Evolutionary conservation across 306 rosid genomes (phyloP), one percentile per base, ranked within the genome.

Genomic region (Notholithocarpus densiflorus): DNA sequence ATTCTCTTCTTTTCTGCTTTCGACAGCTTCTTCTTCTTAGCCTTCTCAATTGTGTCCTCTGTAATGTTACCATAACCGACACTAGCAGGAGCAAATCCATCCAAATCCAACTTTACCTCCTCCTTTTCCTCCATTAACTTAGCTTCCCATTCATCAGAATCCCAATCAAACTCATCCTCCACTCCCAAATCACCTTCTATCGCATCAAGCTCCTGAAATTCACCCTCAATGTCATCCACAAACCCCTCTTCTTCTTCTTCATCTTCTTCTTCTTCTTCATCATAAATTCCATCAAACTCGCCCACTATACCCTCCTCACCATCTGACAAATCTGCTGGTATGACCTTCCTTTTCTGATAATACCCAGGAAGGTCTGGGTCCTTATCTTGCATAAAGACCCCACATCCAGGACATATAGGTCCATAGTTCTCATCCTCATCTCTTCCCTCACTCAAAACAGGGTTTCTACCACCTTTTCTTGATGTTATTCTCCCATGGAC

Each of bases 331-430:
- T 79, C 87, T 73, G 84, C 60, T 13, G 75, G 56, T 68, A 81
- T 40, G 7, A 83, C 75, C 76, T 82, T 86, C 82, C 80, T 89
- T 86, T 84, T 83, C 76, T 82, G 86, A 79, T 81, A 92, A 81
- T 56, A 92, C 73, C 97, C 97, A 72, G 92, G 93, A 87, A 94
- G 83, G 70, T 92, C 79, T 53, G 88, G 87, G 76, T 90, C 90
- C 53, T 83, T 74, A 82, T 92, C 93, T 87, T 92, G 98, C 97
- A 94, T 87, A 70, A 88, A 94, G 57, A 94, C 90, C 60, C 98
- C 98, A 88, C 98, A 94, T n/a, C 98, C 98, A 59, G 97, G 97
- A 81, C 97, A 94, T 70, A 92, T 79, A 48, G 85, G 89, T 14
- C 94, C 98, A 80, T 75, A 81, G 64, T 71, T 82, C 80, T 92